Percentiles rank a stretch among this genome's conserved stretches.
Conservation (phyloP, 805 yeast species). For the Lipomyces sp. region DNA sequence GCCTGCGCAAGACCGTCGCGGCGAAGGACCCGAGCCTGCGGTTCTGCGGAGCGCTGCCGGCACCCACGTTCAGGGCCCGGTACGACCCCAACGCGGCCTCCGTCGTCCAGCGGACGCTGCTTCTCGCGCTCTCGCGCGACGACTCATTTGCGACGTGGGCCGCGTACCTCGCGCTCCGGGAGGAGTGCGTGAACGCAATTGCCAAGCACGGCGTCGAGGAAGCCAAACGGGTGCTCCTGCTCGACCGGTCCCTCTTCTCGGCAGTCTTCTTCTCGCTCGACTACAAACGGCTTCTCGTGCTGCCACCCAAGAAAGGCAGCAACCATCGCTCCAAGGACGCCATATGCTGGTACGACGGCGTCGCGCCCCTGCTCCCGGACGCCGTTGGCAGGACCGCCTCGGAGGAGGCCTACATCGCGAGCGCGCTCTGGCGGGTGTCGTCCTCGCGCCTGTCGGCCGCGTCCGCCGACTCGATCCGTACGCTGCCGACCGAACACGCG, state of each 20-base stretch:
- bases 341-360: not conserved
- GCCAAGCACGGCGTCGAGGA: not conserved
- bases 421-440: not conserved
- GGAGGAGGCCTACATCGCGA: not conserved
- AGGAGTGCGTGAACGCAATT: not conserved
- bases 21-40: too few relatives aligned
- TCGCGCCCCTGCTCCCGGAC: not conserved
- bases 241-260: conserved; percentile 9
- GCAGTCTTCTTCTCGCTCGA: conserved; percentile 4
- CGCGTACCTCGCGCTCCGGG: conserved; percentile 11
- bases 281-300: not conserved
- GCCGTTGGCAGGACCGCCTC: not conserved
- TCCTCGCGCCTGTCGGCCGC: not conserved
- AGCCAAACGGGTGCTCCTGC: conserved; percentile 2
- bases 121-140: conserved; percentile 5
- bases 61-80: too few relatives aligned
- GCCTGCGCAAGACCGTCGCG: too few relatives aligned
- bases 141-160: conserved; percentile 16
- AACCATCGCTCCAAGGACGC: not conserved
- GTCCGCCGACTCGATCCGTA: not conserved
- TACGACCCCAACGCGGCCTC: too few relatives aligned
- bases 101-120: not conserved
- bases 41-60: too few relatives aligned
- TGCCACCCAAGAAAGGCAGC: not conserved
- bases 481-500: conserved; percentile 3